A percentile compares a stretch with the other conserved stretches of the same genome.
These are phyloP conservation scores for Wickerhamomyces strasburgensis DNA, from an alignment of 805 yeast genomes.

Conservation along the genomic window DNA sequence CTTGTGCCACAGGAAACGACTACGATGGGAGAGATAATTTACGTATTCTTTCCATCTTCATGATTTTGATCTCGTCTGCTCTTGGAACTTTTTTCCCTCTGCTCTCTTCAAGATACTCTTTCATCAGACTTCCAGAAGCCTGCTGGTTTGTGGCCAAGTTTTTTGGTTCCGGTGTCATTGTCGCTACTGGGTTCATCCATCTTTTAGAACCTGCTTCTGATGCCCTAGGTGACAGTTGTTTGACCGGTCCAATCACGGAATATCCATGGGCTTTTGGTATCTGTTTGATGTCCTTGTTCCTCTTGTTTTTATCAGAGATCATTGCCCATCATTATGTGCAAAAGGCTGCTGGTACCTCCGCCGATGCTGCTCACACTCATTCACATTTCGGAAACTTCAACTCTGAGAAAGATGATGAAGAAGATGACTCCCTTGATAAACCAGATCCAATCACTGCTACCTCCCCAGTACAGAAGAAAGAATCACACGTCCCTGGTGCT, in stretches of 20 bases:
- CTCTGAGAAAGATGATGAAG: constrained; percentile 14
- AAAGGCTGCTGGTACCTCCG: constrained; percentile 24
- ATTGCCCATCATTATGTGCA: constrained; percentile 40
- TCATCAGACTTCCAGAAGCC: constrained; percentile 54
- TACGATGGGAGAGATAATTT: constrained; percentile 36
- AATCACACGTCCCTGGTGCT: constrained; percentile 26
- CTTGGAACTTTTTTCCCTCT: constrained; percentile 62
- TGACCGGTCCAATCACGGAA: constrained; percentile 52
- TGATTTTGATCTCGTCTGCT: constrained; percentile 50
- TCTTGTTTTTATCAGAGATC: constrained; percentile 45
- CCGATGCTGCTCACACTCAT: constrained; percentile 37
- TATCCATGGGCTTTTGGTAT: constrained; percentile 59
- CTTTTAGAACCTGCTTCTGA: constrained; percentile 65
- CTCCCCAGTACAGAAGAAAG: constrained; percentile 1
- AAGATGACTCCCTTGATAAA: constrained; percentile 13
- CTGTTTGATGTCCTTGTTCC: constrained; percentile 40
- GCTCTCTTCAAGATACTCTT: constrained; percentile 53
- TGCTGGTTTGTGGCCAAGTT: constrained; percentile 65
- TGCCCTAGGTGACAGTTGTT: constrained; percentile 49
- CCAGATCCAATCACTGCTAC: constrained; percentile 6
- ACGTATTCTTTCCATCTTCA: constrained; percentile 62
- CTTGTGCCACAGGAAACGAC: constrained; percentile 38
- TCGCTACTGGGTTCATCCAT: constrained; percentile 79
- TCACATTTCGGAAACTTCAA: constrained; percentile 47
- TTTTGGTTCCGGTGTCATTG: constrained; percentile 81